Percentiles rank a stretch among this genome's conserved stretches.
phyloP scores from a whole-genome alignment of 805 yeast genomes.

The Cyberlindnera misumaiensis region DNA sequence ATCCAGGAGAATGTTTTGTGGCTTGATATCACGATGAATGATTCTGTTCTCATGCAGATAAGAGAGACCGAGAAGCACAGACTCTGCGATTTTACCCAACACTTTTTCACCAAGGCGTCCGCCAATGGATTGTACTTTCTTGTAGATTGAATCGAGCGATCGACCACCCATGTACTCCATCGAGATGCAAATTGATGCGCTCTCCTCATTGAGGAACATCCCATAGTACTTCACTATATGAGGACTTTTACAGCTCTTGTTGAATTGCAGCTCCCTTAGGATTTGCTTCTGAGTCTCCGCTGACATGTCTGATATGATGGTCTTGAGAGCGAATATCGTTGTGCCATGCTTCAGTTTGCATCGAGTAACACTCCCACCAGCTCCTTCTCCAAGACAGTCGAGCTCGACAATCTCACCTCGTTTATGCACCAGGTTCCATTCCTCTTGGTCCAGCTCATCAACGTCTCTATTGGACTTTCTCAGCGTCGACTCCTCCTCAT shows the following conservation, averaged over 20 bases:
- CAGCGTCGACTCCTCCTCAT: constrained; percentile 8
- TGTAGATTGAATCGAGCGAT: constrained; percentile 86
- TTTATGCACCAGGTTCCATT: constrained; percentile 63
- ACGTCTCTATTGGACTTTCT: constrained; percentile 29
- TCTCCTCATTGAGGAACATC: constrained; percentile 71
- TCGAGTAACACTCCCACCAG: constrained; percentile 84
- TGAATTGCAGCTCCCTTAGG: constrained; percentile 83
- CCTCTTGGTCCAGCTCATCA: constrained; percentile 58
- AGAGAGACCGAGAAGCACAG: constrained; percentile 77
- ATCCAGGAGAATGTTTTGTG: constrained; percentile 83
- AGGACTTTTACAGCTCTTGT: constrained; percentile 73
- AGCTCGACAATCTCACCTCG: constrained; percentile 59
- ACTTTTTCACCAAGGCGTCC: constrained; percentile 92
- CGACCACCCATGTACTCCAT: constrained; percentile 98
- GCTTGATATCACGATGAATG: constrained; percentile 94
- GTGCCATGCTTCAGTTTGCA: constrained; percentile 56
- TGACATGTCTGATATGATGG: constrained; percentile 43
- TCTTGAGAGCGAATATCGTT: constrained; percentile 75
- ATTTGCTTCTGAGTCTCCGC: constrained; percentile 89
- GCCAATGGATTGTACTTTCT: constrained; percentile 60
- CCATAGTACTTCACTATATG: constrained; percentile 91
- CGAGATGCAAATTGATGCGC: constrained; percentile 81
- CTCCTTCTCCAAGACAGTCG: constrained; percentile 83
- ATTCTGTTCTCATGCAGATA: constrained; percentile 83
- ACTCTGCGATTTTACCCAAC: constrained; percentile 82